Conservation (phyloP, 2,329 filamentous ascomycete genomes). For the Raffaelea deltoideospora region DNA sequence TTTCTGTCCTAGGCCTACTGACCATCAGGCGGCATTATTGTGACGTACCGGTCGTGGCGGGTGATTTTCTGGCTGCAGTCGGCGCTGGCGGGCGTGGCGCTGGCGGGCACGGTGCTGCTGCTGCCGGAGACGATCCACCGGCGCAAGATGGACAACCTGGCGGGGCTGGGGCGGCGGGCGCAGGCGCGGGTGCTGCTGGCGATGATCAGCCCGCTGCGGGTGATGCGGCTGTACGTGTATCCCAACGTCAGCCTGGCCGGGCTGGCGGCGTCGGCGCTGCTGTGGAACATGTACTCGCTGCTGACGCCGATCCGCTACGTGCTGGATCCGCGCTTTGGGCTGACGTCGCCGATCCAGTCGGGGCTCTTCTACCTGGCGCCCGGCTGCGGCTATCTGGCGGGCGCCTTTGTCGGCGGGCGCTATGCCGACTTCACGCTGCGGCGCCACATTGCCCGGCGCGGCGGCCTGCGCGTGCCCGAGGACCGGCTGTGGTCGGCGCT, state of each 20-base stretch:
- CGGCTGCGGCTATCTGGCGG: slow-evolving; percentile 48
- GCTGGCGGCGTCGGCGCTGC: slow-evolving; percentile 41
- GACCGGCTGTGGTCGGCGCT: slow-evolving; percentile 50
- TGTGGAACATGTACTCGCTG: slow-evolving; percentile 60
- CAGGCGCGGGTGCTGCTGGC: slow-evolving; percentile 36
- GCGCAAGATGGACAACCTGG: slow-evolving; percentile 37
- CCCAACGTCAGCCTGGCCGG: slow-evolving; percentile 47
- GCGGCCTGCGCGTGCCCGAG: slow-evolving; percentile 47
- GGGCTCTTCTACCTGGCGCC: slow-evolving; percentile 59
- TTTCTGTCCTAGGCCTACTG: too few relatives aligned
- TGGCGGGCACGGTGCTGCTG: slow-evolving; percentile 40
- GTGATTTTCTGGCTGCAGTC: slow-evolving; percentile 59
- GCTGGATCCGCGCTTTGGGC: slow-evolving; percentile 52
- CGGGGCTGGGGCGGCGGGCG: slow-evolving; percentile 25
- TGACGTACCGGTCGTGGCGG: slow-evolving; percentile 51
- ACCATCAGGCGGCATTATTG: slow-evolving; percentile 43
- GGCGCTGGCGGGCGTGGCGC: slow-evolving; percentile 40
- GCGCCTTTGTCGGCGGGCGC: slow-evolving; percentile 53
- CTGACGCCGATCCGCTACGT: slow-evolving; percentile 56
- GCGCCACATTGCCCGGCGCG: slow-evolving; percentile 38
- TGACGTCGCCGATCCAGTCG: slow-evolving; percentile 46
- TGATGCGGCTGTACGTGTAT: slow-evolving; percentile 42
- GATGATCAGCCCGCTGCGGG: slow-evolving; percentile 45
- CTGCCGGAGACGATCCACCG: slow-evolving; percentile 54
- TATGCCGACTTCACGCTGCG: slow-evolving; percentile 52